Evolutionary conservation across 2,329 filamentous ascomycete genomes (phyloP), one percentile per base, ranked within the genome.

Genomic region (Neonectria sp.): DNA sequence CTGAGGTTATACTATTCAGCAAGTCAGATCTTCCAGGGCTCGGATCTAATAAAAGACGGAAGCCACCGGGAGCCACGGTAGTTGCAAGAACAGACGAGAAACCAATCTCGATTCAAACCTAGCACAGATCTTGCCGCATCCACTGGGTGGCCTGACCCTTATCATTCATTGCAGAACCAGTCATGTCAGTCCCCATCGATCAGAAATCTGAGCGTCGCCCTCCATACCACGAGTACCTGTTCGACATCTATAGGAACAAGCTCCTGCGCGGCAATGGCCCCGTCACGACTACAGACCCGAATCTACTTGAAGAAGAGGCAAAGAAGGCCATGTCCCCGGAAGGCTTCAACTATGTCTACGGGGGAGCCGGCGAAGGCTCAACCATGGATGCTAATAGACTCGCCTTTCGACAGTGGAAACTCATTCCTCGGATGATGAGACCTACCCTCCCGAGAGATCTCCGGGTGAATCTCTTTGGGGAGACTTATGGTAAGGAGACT

Each of bases 321-420:
- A 45, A 45, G 43, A 45, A 45, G 43, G 43, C 43, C 43, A 45
- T 45, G 43, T 45, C 43, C 6, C 43, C 43, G 17, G 43, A 45
- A n/a, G 43, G 43, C 43, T 45, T 45, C 43, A 45, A 45, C 43
- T 45, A 45, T n/a, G 43, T 45, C 43, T 45, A n/a, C 43, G 43
- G 43, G 43, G 43, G 43, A 24, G 43, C 43, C n/a, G 17, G 43
- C 17, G 43, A 45, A 45, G 43, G n/a, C 43, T 45, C 43, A 3
- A 45, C 43, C 43, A 45, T 45, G 43, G 43, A 45, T 45, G 43
- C 43, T n/a, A 45, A 45, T 9, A 45, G 43, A n/a, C 43, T 45
- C 24, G 43, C 43, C 43, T 45, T 45, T 45, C 43, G 43, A n/a
- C 43, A 45, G 43, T 45, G 43, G 43, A 45, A 45, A 45, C 43